Base-by-base conservation (phyloP, 2,329 filamentous ascomycete genomes). In the Monilinia polystroma region DNA sequence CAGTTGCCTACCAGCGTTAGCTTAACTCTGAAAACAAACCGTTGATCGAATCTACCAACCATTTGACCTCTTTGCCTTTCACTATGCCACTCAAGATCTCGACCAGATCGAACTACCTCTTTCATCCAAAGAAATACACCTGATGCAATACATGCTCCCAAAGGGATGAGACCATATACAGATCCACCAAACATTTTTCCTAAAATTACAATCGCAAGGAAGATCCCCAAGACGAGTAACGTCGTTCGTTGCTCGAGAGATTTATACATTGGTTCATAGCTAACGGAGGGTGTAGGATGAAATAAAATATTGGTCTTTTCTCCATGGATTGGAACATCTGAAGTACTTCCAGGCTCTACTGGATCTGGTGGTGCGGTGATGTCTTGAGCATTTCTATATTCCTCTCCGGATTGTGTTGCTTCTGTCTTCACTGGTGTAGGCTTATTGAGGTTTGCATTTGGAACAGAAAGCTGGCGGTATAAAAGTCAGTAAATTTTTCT, bases 281-380 rank as follows among this genome's bases (percentile, higher is more conserved):
- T 92, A 71, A 97, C 85, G 0, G 90, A 90, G 0, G 94, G 94
- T 0, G 94, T 98, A 20, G 95, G 94, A 78, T 97, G 94, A 78
- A 98, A 98, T 41, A 97, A 84, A 23, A 98, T 89, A 70, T 97
- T 97, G 4, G 95, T 98, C 84, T 95, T 97, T 76, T 98, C 94
- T 74, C 93, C 94, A 75, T 93, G 91, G 67, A 98, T 96, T 3
- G 95, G 95, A 1, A 98, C 93, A 78, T 98, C 95, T 35, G 92
- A 93, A 0, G 94, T 98, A 45, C 89, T 87, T 32, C 92, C 92
- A 67, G 89, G 84, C 20, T 89, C 88, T 26, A 97, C 82, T 0
- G 94, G 94, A 71, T 96, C 93, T 1, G 94, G 94, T 2, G 94
- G 94, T 0, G 94, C 91, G 0, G 92, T 96, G 67, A 96, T 83